Conservation (phyloP, 2,329 filamentous ascomycete genomes). For the Xylaria sp. region DNA sequence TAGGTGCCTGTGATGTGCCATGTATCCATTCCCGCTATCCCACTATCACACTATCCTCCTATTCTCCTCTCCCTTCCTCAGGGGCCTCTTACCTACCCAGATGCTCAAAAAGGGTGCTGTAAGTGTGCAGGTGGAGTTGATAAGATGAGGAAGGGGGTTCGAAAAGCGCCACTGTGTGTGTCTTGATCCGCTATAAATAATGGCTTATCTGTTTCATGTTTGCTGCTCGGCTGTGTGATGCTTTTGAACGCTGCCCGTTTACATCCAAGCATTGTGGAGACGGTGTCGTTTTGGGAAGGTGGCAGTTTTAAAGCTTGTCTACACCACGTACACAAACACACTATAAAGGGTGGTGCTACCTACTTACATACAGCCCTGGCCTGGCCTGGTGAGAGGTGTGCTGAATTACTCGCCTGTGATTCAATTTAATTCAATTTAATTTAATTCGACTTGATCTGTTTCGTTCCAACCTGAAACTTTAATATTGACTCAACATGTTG, state of each 20-base stretch:
- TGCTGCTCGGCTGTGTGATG: constrained; percentile 1
- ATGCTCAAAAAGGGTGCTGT: constrained; percentile 32
- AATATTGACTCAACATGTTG: neutral
- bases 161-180: constrained; percentile 12
- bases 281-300: constrained; percentile 22
- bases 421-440: neutral
- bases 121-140: constrained; percentile 24
- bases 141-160: constrained; percentile 20
- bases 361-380: neutral
- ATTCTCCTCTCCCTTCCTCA: constrained; percentile 4
- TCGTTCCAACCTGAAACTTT: neutral
- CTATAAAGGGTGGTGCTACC: neutral
- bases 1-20: neutral
- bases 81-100: neutral
- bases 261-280: constrained; percentile 15
- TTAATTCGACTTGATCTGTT: neutral
- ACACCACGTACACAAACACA: neutral
- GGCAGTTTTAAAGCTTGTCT: constrained; percentile 2
- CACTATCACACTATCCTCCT: neutral
- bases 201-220: constrained; percentile 29
- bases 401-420: neutral
- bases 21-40: neutral
- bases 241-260: constrained; percentile 13
- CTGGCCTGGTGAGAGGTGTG: neutral
- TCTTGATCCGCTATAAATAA: constrained; percentile 25